Evolutionary conservation across 371 early-diverging fungal species (phyloP).

Genomic region (Syncephalastrum contaminatum): DNA sequence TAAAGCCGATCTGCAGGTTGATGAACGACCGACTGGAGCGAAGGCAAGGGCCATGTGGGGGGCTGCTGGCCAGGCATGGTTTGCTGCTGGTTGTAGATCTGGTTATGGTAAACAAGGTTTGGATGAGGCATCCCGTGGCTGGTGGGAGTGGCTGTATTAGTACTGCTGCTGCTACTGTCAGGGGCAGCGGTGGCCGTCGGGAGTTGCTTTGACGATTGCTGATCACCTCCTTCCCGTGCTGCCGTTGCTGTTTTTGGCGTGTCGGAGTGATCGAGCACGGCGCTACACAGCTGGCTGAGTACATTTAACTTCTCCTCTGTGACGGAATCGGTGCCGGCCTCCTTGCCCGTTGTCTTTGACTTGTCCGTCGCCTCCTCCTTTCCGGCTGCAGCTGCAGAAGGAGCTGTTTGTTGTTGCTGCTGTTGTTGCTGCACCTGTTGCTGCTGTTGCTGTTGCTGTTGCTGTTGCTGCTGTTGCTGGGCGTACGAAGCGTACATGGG

Average conservation of each 20-base stretch:
- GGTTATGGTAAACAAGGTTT: constrained; percentile 13
- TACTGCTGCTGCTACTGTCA: constrained; percentile 16
- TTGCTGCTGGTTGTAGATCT: constrained; percentile 18
- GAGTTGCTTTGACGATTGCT: no score
- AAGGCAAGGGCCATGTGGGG: constrained; percentile 11
- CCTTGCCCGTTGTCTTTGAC: no score
- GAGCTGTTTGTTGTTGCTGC: no score
- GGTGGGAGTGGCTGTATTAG: constrained; percentile 5
- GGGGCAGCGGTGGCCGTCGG: neutral
- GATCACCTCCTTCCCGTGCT: no score
- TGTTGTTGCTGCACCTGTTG: no score
- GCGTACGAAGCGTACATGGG: no score
- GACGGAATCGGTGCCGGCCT: no score
- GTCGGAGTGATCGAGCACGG: constrained; percentile 34
- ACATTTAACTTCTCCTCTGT: constrained; percentile 15
- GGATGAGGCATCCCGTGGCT: constrained; percentile 3
- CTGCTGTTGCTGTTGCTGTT: no score
- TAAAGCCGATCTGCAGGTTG: no score
- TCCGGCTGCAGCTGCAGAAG: no score
- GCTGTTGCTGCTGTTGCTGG: no score
- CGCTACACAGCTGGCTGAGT: constrained; percentile 47
- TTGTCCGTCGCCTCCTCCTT: no score
- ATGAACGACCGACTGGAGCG: constrained; percentile 13
- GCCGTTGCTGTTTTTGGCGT: constrained; percentile 10
- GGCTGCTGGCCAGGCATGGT: constrained; percentile 9